phyloP scores from a whole-genome alignment of 306 rosid genomes.

The Acacia crassicarpa region DNA sequence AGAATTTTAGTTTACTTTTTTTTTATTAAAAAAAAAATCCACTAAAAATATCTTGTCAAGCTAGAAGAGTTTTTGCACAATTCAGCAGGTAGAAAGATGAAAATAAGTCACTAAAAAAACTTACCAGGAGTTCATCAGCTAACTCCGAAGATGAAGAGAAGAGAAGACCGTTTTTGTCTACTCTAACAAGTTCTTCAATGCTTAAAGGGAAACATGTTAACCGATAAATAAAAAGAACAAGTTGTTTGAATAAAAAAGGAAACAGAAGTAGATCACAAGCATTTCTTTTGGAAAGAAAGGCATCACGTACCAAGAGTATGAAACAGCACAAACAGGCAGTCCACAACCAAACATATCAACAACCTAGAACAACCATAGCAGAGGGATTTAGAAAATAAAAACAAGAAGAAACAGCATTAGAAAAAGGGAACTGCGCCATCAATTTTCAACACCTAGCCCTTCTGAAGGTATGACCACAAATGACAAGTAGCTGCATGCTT shows the following conservation, averaged over 20 bases:
- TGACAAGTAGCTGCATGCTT: not conserved
- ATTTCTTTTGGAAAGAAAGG: conserved; percentile 3
- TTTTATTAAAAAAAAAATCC: not conserved
- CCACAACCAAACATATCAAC: conserved; percentile 99
- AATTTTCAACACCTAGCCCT: not conserved
- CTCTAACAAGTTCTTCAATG: conserved; percentile 84
- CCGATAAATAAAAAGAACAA: conserved; percentile 25
- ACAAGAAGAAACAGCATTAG: not conserved
- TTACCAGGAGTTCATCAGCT: conserved; percentile 92
- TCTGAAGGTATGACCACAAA: not conserved
- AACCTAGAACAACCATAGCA: conserved; percentile 48
- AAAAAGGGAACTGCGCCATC: not conserved
- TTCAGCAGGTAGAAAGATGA: not conserved
- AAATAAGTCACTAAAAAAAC: conserved; percentile 28
- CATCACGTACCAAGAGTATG: conserved; percentile 80
- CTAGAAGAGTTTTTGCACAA: conserved; percentile 2
- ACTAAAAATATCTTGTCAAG: conserved; percentile 1
- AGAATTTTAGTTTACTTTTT: too few species aligned
- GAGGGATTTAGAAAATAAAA: conserved; percentile 14
- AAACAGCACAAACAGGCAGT: conserved; percentile 95
- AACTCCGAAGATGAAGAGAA: conserved; percentile 91
- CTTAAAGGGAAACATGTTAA: conserved; percentile 41
- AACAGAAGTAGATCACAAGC: conserved; percentile 10
- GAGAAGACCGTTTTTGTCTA: conserved; percentile 82
- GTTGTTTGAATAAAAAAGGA: not conserved